Conservation (phyloP, 768 basidiomycete species). For the Infundibulicybe gibba region DNA sequence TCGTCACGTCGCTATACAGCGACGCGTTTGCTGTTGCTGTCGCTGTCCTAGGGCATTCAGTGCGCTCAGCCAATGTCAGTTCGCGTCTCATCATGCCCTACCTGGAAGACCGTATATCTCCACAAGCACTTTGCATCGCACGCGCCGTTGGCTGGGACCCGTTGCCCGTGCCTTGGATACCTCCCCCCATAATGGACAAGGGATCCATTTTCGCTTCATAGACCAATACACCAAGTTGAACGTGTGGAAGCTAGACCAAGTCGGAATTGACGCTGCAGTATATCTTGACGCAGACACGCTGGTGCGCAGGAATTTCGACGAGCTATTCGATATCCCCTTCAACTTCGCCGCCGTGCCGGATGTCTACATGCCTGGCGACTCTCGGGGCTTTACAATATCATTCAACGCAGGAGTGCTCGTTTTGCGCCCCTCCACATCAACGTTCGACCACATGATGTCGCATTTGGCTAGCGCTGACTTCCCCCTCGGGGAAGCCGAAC, state of each 20-base stretch:
- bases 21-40: conserved; percentile 23
- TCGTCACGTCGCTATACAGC: conserved; percentile 23
- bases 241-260: conserved; percentile 32
- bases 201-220: conserved; percentile 27
- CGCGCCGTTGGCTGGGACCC: conserved; percentile 34
- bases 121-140: conserved; percentile 33
- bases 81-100: conserved; percentile 22
- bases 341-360: conserved; percentile 29
- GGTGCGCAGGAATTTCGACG: conserved; percentile 37
- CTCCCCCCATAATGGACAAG: conserved; percentile 35
- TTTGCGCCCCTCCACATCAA: conserved; percentile 23
- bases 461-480: conserved; percentile 23
- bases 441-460: conserved; percentile 24
- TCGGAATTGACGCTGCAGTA: conserved; percentile 26
- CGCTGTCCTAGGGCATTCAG: conserved; percentile 23
- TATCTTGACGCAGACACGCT: conserved; percentile 43
- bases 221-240: conserved; percentile 43
- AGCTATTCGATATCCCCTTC: conserved; percentile 34
- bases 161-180: conserved; percentile 27
- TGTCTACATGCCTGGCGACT: conserved; percentile 13
- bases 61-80: conserved; percentile 16
- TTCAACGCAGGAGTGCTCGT: conserved; percentile 36
- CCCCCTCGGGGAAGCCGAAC: conserved; percentile 30
- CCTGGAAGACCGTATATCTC: conserved; percentile 28
- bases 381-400: conserved; percentile 17